phyloP scores from a whole-genome alignment of 768 basidiomycete genomes.

The Ephemerocybe angulata region DNA sequence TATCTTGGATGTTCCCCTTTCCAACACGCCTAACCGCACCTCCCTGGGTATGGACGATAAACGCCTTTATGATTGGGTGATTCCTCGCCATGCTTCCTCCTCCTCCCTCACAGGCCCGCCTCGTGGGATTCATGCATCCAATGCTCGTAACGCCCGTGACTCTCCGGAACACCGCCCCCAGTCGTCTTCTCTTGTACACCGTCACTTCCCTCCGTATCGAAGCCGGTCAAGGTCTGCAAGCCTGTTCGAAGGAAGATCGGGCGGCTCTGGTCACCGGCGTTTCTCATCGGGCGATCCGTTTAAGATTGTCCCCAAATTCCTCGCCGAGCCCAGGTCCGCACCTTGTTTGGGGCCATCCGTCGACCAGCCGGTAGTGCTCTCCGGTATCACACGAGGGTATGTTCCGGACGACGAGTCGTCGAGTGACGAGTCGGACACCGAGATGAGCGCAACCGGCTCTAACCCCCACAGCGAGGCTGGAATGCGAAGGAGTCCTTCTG shows the following conservation, averaged over 20 bases:
- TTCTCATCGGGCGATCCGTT: not conserved
- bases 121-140: slow-evolving; percentile 1
- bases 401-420: not conserved
- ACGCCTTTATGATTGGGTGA: not conserved
- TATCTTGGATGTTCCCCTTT: not conserved
- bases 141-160: too few species aligned
- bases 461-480: not conserved
- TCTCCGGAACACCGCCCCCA: not conserved
- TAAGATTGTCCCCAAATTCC: not conserved
- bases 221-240: not conserved
- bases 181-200: not conserved
- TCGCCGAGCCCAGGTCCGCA: not conserved
- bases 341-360: not conserved
- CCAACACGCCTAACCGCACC: slow-evolving; percentile 3
- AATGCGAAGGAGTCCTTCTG: not conserved
- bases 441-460: not conserved
- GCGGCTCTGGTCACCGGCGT: not conserved
- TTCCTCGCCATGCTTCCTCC: slow-evolving; percentile 1
- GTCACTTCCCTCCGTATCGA: not conserved
- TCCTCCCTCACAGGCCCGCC: not conserved
- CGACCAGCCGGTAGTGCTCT: not conserved
- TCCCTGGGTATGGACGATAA: slow-evolving; percentile 1
- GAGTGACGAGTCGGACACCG: not conserved
- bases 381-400: not conserved
- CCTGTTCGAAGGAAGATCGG: not conserved